Evolutionary conservation across 768 basidiomycete genomes (phyloP).

Genomic region (Russula abietina): DNA sequence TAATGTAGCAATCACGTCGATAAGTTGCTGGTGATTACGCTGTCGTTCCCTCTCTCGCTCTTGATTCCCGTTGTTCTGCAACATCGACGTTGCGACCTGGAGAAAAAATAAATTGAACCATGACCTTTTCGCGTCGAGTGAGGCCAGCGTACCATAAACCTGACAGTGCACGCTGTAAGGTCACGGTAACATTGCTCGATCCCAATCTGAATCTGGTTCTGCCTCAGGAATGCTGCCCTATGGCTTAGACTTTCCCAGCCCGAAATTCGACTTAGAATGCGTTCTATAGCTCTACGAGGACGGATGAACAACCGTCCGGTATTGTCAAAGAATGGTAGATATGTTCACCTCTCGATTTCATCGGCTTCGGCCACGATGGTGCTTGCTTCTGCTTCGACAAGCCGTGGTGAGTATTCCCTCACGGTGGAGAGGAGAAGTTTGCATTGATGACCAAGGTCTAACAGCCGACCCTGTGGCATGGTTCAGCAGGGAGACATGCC

Average conservation of each 20-base stretch:
- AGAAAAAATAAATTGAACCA: not conserved
- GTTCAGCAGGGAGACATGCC: not conserved
- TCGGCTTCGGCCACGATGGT: not conserved
- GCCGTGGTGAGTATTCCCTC: slow-evolving; percentile 1
- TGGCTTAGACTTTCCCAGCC: not conserved
- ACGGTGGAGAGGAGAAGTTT: not conserved
- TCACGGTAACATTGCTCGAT: slow-evolving; percentile 36
- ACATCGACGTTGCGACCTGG: slow-evolving; percentile 1
- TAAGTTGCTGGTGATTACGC: not conserved
- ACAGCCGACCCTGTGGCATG: not conserved
- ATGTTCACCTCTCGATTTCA: slow-evolving; percentile 11
- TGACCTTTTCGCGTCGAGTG: not conserved
- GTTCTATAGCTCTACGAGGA: slow-evolving; percentile 6
- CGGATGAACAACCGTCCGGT: not conserved
- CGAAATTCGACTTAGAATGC: not conserved
- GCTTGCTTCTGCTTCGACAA: not conserved
- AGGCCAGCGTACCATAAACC: slow-evolving; percentile 34
- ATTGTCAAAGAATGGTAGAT: not conserved
- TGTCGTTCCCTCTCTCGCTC: not conserved
- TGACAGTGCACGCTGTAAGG: slow-evolving; percentile 35
- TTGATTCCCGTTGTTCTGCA: not conserved
- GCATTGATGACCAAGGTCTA: slow-evolving; percentile 7
- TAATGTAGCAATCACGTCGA: not conserved
- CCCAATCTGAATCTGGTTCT: slow-evolving; percentile 38
- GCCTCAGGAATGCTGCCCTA: slow-evolving; percentile 30